phyloP scores from a whole-genome alignment of 192 early-diverging fungal genomes.

The Coemansia sp. region DNA sequence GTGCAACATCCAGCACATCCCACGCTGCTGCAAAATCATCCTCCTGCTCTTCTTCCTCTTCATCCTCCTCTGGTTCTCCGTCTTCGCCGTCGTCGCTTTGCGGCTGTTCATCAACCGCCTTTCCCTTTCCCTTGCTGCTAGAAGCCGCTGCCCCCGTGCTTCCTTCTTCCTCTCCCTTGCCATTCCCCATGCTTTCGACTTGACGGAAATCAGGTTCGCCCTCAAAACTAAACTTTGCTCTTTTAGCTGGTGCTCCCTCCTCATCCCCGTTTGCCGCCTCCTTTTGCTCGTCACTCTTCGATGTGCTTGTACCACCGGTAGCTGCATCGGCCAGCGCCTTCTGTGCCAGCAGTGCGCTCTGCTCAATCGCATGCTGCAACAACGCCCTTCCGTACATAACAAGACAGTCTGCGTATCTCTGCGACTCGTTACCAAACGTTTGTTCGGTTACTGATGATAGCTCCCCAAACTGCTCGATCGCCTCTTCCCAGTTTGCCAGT shows the following conservation, averaged over 20 bases:
- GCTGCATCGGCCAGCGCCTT: constrained; percentile 53
- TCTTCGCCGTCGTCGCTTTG: constrained; percentile 48
- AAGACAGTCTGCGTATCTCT: constrained; percentile 67
- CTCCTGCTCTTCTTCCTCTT: constrained; percentile 47
- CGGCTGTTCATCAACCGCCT: constrained; percentile 6
- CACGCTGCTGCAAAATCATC: constrained; percentile 77
- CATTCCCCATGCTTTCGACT: constrained; percentile 28
- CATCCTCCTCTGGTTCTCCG: constrained; percentile 48
- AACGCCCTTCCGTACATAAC: constrained; percentile 76
- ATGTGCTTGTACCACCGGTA: constrained; percentile 15
- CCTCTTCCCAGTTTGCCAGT: constrained; percentile 61
- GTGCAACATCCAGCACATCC: constrained; percentile 82
- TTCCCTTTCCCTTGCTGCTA: constrained; percentile 50
- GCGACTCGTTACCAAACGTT: constrained; percentile 61
- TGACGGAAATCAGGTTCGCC: constrained; percentile 62
- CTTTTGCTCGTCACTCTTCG: constrained; percentile 11
- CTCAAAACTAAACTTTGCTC: constrained; percentile 66
- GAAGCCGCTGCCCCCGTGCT: constrained; percentile 8
- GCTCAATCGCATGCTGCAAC: constrained; percentile 70
- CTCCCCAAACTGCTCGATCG: constrained; percentile 66
- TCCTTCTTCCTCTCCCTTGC: constrained; percentile 11
- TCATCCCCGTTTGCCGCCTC: constrained; percentile 7
- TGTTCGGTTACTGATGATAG: constrained; percentile 67
- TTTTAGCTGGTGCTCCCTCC: neutral
- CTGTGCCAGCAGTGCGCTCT: constrained; percentile 73